Conservation (phyloP, 2,329 filamentous ascomycete genomes). For the Pseudocercospora fijiensis region DNA sequence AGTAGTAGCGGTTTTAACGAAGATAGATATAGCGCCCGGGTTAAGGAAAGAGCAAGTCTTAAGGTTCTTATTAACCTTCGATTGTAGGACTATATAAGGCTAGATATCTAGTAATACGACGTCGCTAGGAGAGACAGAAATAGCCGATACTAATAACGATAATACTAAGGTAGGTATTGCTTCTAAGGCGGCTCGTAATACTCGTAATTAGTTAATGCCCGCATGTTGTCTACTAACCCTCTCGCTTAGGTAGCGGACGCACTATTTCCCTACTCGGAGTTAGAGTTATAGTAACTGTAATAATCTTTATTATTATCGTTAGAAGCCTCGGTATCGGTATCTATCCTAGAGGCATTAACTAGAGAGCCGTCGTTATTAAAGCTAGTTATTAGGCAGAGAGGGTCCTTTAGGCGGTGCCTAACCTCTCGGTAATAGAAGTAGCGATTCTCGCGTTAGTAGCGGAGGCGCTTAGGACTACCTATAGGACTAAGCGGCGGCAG, state of each 20-base stretch:
- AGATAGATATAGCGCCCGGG: not conserved
- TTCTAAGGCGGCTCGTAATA: not conserved
- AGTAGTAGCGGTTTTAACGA: not conserved
- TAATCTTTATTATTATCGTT: too few relatives aligned
- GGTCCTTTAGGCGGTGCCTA: not conserved
- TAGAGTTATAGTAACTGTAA: too few relatives aligned
- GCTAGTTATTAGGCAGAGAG: not conserved
- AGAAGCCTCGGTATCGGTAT: not conserved
- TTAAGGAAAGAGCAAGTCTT: not conserved
- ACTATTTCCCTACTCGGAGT: conserved; percentile 1
- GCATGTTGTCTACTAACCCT: not conserved
- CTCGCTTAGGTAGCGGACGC: not conserved
- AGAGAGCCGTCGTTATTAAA: not conserved
- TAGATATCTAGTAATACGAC: not conserved
- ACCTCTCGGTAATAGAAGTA: not conserved
- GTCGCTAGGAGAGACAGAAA: not conserved
- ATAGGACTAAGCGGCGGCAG: not conserved
- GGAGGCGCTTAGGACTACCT: not conserved
- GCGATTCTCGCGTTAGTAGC: not conserved
- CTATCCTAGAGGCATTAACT: not conserved
- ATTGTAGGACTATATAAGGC: not conserved
- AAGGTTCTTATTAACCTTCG: not conserved
- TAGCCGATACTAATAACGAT: not conserved
- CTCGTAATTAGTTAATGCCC: not conserved
- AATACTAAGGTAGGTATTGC: not conserved